A percentile compares a stretch with the other conserved stretches of the same genome.
Conservation (phyloP, 768 basidiomycete species). For the Termitomyces sp. region DNA sequence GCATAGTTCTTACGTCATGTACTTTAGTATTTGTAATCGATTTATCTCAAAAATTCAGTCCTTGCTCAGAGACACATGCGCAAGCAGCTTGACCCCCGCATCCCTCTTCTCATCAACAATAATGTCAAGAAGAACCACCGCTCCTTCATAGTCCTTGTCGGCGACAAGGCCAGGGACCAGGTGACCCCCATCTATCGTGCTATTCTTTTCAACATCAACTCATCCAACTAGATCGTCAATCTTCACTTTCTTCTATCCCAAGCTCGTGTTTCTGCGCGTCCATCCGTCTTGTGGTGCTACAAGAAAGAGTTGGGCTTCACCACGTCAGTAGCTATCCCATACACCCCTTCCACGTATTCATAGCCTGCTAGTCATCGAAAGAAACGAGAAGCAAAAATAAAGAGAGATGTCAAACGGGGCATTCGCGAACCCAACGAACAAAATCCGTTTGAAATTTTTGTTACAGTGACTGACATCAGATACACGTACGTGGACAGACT, state of each 20-base stretch:
- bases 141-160: slow-evolving; percentile 94
- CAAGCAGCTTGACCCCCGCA: slow-evolving; percentile 89
- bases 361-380: slow-evolving; percentile 75
- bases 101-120: slow-evolving; percentile 88
- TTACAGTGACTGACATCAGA: slow-evolving; percentile 97
- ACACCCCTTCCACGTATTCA: slow-evolving; percentile 1
- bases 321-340: slow-evolving; percentile 49
- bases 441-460: slow-evolving; percentile 96
- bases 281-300: slow-evolving; percentile 97
- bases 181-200: slow-evolving; percentile 32
- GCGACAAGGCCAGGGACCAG: slow-evolving; percentile 92
- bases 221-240: slow-evolving; percentile 70
- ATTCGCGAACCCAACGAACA: slow-evolving; percentile 93
- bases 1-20: neutral
- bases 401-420: slow-evolving; percentile 92
- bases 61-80: slow-evolving; percentile 45
- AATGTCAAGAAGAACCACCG: slow-evolving; percentile 92
- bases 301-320: slow-evolving; percentile 98
- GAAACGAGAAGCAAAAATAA: slow-evolving; percentile 95
- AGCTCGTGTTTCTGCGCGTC: slow-evolving; percentile 82
- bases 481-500: slow-evolving; percentile 67
- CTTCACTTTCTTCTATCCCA: slow-evolving; percentile 94
- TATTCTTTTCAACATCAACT: neutral
- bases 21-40: slow-evolving; percentile 8
- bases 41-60: neutral